Conservation (phyloP, 805 yeast species). For the Candida ponderosae region DNA sequence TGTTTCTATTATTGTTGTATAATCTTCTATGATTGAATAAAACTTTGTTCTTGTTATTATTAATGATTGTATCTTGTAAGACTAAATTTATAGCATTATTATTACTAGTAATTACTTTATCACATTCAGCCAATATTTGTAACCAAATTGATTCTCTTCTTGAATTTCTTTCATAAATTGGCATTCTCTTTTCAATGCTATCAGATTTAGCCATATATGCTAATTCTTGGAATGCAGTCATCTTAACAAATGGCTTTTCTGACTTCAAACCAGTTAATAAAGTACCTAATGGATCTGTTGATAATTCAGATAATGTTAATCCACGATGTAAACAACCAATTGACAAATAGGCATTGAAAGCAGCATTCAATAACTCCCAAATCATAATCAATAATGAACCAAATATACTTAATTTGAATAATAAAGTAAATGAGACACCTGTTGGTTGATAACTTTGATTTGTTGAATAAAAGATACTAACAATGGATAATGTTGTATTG, state of each 20-base stretch:
- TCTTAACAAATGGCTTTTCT: conserved; percentile 37
- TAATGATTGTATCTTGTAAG: conserved; percentile 2
- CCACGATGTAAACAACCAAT: conserved; percentile 68
- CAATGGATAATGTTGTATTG: conserved; percentile 24
- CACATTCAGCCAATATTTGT: conserved; percentile 51
- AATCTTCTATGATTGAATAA: background rate
- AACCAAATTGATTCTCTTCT: conserved; percentile 47
- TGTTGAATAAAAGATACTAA: conserved; percentile 26
- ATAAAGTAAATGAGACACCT: conserved; percentile 23
- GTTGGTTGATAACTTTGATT: conserved; percentile 33
- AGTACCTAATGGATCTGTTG: conserved; percentile 57
- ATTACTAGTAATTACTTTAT: conserved; percentile 42
- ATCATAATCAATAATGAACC: conserved; percentile 28
- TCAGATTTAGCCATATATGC: conserved; percentile 52
- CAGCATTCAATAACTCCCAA: conserved; percentile 51
- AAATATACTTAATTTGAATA: conserved; percentile 22
- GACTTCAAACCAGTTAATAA: conserved; percentile 57
- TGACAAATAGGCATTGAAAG: conserved; percentile 58
- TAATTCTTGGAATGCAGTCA: conserved; percentile 72
- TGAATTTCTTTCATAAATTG: conserved; percentile 44
- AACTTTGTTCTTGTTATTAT: conserved; percentile 12
- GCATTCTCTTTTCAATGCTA: conserved; percentile 37
- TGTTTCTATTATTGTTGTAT: conserved; percentile 2
- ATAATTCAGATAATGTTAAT: conserved; percentile 49
- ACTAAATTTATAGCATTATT: conserved; percentile 29